Conservation (phyloP, 495 filamentous ascomycete genomes). For the Annulohypoxylon nitens region DNA sequence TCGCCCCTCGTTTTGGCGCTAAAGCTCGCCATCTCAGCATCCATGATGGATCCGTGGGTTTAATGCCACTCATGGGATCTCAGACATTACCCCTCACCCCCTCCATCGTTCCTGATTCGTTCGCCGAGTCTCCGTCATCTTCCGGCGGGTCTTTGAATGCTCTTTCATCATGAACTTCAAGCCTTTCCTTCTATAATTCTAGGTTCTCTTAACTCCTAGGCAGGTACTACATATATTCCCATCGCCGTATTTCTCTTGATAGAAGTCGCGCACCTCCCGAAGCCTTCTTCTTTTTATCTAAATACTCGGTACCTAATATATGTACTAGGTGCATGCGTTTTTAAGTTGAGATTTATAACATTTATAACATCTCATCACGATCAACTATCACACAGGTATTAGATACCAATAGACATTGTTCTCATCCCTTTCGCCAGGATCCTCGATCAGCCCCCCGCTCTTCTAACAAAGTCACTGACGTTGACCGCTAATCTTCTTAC, state of each 20-base stretch:
- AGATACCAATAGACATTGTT: not conserved
- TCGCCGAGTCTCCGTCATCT: slow-evolving; percentile 27
- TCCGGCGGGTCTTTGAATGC: slow-evolving; percentile 26
- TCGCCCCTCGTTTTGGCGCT: slow-evolving; percentile 12
- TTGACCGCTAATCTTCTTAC: slow-evolving; percentile 40
- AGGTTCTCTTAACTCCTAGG: slow-evolving; percentile 4
- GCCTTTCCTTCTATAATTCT: not conserved
- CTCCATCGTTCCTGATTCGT: slow-evolving; percentile 31
- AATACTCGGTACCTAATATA: no score
- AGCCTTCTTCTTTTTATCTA: not conserved
- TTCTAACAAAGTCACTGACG: slow-evolving; percentile 30
- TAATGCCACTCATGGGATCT: no score
- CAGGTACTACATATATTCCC: not conserved
- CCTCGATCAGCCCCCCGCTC: slow-evolving; percentile 22
- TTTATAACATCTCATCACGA: not conserved
- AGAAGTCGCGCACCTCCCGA: not conserved
- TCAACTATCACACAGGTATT: not conserved
- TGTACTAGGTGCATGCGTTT: no score
- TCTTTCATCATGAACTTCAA: slow-evolving; percentile 25
- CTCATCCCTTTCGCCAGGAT: slow-evolving; percentile 21
- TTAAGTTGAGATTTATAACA: no score
- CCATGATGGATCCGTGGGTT: no score
- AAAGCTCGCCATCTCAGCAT: not conserved
- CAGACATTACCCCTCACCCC: slow-evolving; percentile 37
- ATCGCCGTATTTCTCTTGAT: not conserved